A percentile compares a stretch with the other conserved stretches of the same genome.
Conservation (phyloP, 805 yeast species). For the Blastobotrys robertii region DNA sequence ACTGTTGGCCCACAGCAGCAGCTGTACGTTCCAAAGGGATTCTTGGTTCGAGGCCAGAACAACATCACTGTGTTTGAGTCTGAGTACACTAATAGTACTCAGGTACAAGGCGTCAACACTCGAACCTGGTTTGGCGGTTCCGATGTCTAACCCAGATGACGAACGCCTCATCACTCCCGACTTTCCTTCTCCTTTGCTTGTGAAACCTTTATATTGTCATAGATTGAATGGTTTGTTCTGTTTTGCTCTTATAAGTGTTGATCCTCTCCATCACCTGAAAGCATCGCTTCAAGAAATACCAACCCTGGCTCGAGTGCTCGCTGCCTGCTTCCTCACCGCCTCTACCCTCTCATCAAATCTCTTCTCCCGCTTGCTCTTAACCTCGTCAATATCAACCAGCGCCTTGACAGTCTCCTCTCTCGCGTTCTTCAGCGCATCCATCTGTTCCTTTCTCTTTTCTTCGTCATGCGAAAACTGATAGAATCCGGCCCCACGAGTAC, state of each 20-base stretch:
- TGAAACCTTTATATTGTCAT: no score
- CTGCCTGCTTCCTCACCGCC: background rate
- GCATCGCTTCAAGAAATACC: no score
- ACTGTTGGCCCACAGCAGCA: conserved; percentile 5
- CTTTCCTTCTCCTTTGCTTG: no score
- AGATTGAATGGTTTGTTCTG: no score
- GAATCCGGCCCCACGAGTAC: conserved; percentile 19
- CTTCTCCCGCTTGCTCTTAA: background rate
- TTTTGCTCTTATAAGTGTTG: no score
- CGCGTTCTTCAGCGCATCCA: conserved; percentile 8
- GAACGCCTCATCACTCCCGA: no score
- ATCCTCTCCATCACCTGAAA: no score
- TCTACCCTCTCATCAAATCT: background rate
- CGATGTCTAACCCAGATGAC: no score
- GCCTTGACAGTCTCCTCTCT: background rate
- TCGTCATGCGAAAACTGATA: conserved; percentile 14
- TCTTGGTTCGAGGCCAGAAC: background rate
- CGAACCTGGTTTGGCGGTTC: background rate
- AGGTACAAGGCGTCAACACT: background rate
- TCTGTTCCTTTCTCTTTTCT: conserved; percentile 10
- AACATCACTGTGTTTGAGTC: conserved; percentile 2
- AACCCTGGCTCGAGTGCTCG: no score
- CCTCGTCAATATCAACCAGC: background rate
- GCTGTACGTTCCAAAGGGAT: conserved; percentile 2
- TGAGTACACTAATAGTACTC: background rate